Conservation (phyloP, 2,329 filamentous ascomycete genomes). For the Chaetomium strumarium region DNA sequence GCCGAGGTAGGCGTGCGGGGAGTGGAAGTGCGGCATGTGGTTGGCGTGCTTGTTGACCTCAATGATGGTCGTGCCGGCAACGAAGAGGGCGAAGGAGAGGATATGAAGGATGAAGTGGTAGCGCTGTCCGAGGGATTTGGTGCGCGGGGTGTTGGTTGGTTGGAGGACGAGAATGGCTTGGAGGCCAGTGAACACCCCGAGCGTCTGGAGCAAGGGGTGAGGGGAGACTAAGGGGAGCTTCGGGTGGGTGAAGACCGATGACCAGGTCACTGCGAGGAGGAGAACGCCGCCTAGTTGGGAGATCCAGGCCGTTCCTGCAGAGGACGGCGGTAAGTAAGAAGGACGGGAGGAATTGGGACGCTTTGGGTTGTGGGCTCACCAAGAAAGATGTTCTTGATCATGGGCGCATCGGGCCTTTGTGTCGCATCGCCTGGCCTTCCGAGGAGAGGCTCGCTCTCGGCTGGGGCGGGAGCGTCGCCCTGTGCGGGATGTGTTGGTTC, state of each 20-base stretch:
- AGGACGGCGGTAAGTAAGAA: constrained; percentile 5
- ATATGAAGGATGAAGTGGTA: constrained; percentile 67
- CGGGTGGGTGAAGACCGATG: constrained; percentile 57
- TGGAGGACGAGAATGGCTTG: constrained; percentile 82
- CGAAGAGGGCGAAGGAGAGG: constrained; percentile 54
- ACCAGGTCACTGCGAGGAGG: constrained; percentile 71
- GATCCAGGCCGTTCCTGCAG: constrained; percentile 73
- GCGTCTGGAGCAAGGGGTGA: constrained; percentile 67
- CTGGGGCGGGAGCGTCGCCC: constrained; percentile 9
- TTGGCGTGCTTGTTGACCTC: constrained; percentile 77
- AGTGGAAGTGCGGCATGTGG: constrained; percentile 67
- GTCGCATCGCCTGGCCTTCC: constrained; percentile 40
- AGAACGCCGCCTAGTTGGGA: constrained; percentile 75
- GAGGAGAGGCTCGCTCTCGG: constrained; percentile 41
- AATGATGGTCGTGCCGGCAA: constrained; percentile 63
- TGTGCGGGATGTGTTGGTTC: not conserved
- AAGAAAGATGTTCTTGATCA: constrained; percentile 66
- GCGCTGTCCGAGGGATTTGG: constrained; percentile 59
- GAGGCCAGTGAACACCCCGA: constrained; percentile 67
- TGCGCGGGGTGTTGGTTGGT: constrained; percentile 69
- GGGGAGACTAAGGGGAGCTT: constrained; percentile 75
- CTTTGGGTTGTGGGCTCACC: constrained; percentile 45
- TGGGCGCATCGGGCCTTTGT: constrained; percentile 57
- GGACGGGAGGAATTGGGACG: constrained; percentile 1
- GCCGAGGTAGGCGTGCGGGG: constrained; percentile 77